A percentile compares a stretch with the other conserved stretches of the same genome.
Evolutionary conservation across 331 rosid genomes (phyloP).

Genomic region (Pyrus hybrid): DNA sequence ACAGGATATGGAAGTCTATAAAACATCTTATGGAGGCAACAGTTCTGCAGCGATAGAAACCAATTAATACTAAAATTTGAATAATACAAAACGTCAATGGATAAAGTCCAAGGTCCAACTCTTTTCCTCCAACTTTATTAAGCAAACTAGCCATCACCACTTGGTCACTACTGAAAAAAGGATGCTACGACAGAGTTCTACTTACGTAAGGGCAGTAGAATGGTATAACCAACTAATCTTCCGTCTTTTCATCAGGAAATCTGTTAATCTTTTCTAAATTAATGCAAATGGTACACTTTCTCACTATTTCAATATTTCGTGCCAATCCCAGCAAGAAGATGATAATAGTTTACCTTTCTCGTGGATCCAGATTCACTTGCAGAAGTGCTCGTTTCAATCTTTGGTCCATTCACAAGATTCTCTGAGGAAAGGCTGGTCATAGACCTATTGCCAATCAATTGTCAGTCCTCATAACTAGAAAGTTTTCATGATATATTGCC

Average conservation of each 20-base stretch:
- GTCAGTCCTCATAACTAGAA: not conserved
- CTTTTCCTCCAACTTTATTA: not conserved
- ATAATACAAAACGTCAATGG: not conserved
- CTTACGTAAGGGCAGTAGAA: not conserved
- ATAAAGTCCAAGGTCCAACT: not conserved
- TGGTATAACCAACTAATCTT: not conserved
- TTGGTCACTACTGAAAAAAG: not conserved
- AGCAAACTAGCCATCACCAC: not conserved
- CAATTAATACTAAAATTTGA: not conserved
- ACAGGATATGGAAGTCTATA: not conserved
- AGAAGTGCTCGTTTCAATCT: conserved; percentile 37
- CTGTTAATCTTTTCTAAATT: not conserved
- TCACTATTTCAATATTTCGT: not conserved
- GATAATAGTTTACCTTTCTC: conserved; percentile 46
- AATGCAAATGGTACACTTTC: not conserved
- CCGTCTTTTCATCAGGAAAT: not conserved
- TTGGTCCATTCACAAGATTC: conserved; percentile 44
- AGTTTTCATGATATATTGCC: not conserved
- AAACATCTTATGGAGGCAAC: not conserved
- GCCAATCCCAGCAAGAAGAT: not conserved
- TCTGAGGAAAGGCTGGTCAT: conserved; percentile 49
- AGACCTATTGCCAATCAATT: conserved; percentile 40
- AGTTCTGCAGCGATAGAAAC: not conserved
- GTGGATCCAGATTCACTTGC: conserved; percentile 53
- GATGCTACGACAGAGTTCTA: not conserved